Base-by-base conservation (phyloP, 331 rosid genomes). In the Quercus phellos region DNA sequence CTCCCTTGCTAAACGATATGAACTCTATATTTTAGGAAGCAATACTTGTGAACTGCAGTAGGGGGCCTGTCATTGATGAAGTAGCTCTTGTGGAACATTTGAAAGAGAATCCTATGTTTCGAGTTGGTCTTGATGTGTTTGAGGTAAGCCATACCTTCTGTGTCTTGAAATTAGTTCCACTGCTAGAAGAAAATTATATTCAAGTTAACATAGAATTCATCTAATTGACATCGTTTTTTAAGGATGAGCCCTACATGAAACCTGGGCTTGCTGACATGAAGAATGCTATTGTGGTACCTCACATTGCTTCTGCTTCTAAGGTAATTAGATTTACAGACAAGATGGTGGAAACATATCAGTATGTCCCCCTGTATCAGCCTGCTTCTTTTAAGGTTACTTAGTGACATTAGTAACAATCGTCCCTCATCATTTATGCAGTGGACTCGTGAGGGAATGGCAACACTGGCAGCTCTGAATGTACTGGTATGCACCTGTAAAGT, bases 391-490 rank as follows among this genome's bases (percentile, higher is more conserved):
- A 19, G 16, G 58, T 79, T 34, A 61, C 32, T 46, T 51, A 14
- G 54, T 50, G 30, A 32, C 42, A 19, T 3, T 34, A 55, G 51
- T 61, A 70, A 78, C 54, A 14, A 21, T 11, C 38, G n/a, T 51
- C 26, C 69, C 35, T 81, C 8, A 34, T 22, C 61, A 43, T 85
- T 21, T 73, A 46, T 82, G 88, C 69, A 95, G 99, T 95, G 99
- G 99, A 95, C 99, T 78, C 97, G 99, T 58, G 99, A 93, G 86
- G 99, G 99, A 88, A 95, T 95, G 99, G 95, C 95, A 19, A 88
- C 95, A 55, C 66, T 95, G 68, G 98, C 98, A 75, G 99, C 99
- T 77, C 87, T 95, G 19, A 95, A 90, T 74, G 99, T 95, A 71
- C 90, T 95, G 94, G 99, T 93, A 86, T 74, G 85, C 14, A 34